These are phyloP conservation scores for Stylonectria norvegica DNA, from an alignment of 2,329 filamentous ascomycete species.

Conservation along the genomic window DNA sequence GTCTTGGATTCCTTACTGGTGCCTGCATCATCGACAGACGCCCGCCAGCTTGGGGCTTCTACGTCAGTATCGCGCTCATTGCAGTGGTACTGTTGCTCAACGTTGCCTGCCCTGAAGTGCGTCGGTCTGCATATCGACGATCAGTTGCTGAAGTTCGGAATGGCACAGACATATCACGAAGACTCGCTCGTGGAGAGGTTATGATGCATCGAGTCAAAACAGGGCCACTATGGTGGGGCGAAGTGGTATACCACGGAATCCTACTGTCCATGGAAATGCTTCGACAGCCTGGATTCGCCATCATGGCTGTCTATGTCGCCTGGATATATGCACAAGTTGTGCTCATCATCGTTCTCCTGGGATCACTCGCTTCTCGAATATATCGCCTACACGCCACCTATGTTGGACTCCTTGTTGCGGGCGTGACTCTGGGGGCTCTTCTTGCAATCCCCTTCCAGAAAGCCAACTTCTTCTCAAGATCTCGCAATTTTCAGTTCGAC, in stretches of 20 bases:
- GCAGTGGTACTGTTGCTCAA: slow-evolving; percentile 65
- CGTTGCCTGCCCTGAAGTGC: slow-evolving; percentile 67
- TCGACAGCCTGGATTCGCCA: slow-evolving; percentile 67
- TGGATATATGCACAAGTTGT: slow-evolving; percentile 80
- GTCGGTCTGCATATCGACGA: slow-evolving; percentile 64
- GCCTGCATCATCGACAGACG: slow-evolving; percentile 63
- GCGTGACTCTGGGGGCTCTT: slow-evolving; percentile 65
- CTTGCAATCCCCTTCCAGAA: slow-evolving; percentile 71
- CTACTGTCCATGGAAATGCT: slow-evolving; percentile 67
- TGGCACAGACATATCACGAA: slow-evolving; percentile 49
- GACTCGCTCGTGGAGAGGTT: slow-evolving; percentile 68
- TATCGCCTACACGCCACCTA: slow-evolving; percentile 62
- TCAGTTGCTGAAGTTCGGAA: slow-evolving; percentile 63
- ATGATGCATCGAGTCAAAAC: slow-evolving; percentile 72
- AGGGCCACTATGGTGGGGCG: slow-evolving; percentile 72
- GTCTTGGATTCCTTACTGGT: slow-evolving; percentile 68
- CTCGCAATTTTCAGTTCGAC: slow-evolving; percentile 54
- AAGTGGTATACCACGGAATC: slow-evolving; percentile 70
- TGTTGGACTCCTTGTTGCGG: slow-evolving; percentile 64
- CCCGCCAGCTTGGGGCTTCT: slow-evolving; percentile 71
- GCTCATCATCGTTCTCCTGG: slow-evolving; percentile 67
- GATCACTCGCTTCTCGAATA: slow-evolving; percentile 65
- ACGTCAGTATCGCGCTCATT: slow-evolving; percentile 66
- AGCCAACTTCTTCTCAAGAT: slow-evolving; percentile 64
- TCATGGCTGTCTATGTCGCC: slow-evolving; percentile 67